These are phyloP conservation scores for Mycena sp. DNA, from an alignment of 1,284 basidiomycete genomes.

Conservation along the genomic window DNA sequence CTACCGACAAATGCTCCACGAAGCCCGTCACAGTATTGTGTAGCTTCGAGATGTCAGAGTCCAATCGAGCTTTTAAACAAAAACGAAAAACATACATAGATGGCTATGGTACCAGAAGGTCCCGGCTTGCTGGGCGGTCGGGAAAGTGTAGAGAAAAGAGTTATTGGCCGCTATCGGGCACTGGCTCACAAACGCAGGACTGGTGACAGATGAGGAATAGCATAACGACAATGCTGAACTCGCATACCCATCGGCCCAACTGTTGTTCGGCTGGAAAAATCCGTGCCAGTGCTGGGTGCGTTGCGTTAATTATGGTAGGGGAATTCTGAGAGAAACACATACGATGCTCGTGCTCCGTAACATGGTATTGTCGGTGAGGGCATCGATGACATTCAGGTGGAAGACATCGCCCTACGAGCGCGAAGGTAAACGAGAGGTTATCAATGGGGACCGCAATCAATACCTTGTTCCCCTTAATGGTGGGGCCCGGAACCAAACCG, in stretches of 20 bases:
- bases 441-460: neutral
- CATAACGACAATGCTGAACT: neutral
- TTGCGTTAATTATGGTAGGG: neutral
- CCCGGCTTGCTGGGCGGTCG: neutral
- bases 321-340: neutral
- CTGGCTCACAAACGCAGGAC: slow-evolving; percentile 16
- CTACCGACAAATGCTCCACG: no score
- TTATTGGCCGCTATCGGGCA: slow-evolving; percentile 25
- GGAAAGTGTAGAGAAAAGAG: slow-evolving; percentile 23
- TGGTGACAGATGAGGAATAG: neutral
- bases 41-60: no score
- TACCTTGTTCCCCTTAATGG: slow-evolving; percentile 11
- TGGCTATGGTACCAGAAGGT: no score
- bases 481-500: slow-evolving; percentile 12
- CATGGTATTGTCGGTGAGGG: slow-evolving; percentile 26
- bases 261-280: slow-evolving; percentile 19
- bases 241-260: slow-evolving; percentile 18
- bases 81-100: no score
- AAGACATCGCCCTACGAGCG: neutral
- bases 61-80: no score
- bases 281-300: slow-evolving; percentile 25
- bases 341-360: slow-evolving; percentile 23
- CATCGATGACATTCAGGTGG: slow-evolving; percentile 23
- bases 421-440: neutral
- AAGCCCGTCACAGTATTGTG: no score